These are phyloP conservation scores for Magnusiomyces fungicola DNA, from an alignment of 1,139 yeast species.

Conservation along the genomic window DNA sequence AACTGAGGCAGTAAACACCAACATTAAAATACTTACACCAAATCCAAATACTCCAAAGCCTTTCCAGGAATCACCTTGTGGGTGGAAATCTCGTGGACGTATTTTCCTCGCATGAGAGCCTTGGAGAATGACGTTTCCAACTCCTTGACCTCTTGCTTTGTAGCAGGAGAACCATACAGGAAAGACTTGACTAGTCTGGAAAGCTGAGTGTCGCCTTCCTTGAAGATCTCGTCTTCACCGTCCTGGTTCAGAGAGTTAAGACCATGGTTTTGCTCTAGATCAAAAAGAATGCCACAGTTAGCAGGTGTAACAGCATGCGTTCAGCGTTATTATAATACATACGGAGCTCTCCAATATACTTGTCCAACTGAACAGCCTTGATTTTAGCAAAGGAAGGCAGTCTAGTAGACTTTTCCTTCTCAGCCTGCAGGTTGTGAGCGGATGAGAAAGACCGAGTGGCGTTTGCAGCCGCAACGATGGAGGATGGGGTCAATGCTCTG, in stretches of 20 bases:
- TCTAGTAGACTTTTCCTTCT: slow-evolving; percentile 16
- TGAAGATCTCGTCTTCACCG: background rate
- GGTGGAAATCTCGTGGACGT: slow-evolving; percentile 36
- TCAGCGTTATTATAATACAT: background rate
- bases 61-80: slow-evolving; percentile 35
- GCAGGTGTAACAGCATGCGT: too few relatives aligned
- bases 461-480: too few relatives aligned
- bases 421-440: background rate
- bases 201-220: slow-evolving; percentile 15
- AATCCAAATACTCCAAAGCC: slow-evolving; percentile 33
- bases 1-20: too few relatives aligned
- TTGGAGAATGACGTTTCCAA: slow-evolving; percentile 34
- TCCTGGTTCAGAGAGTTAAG: slow-evolving; percentile 13
- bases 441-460: background rate
- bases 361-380: slow-evolving; percentile 28
- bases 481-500: too few relatives aligned
- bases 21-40: slow-evolving; percentile 24
- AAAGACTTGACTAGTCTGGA: slow-evolving; percentile 32
- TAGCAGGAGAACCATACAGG: slow-evolving; percentile 33
- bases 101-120: slow-evolving; percentile 36
- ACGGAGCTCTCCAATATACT: slow-evolving; percentile 23
- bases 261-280: slow-evolving; percentile 19
- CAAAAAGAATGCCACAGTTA: too few relatives aligned
- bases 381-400: slow-evolving; percentile 34
- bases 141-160: slow-evolving; percentile 31